A percentile compares a stretch with the other conserved stretches of the same genome.
phyloP scores from a whole-genome alignment of 139 green algal genomes.

The Desmodesmus armatus region DNA sequence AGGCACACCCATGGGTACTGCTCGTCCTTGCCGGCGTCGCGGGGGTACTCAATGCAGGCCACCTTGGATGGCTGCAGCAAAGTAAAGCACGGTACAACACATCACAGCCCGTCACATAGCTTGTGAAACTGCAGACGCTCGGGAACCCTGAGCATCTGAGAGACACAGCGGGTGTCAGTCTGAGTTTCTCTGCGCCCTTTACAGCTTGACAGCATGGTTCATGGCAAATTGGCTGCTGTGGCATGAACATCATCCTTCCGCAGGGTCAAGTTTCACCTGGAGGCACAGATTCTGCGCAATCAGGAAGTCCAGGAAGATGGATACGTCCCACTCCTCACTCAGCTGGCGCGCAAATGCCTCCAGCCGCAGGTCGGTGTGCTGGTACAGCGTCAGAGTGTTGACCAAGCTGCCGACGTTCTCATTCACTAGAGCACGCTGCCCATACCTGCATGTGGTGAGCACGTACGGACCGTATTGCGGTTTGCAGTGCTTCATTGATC shows the following conservation, averaged over 20 bases:
- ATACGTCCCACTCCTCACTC: constrained; percentile 65
- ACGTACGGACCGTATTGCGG: no score
- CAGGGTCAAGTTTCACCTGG: constrained; percentile 54
- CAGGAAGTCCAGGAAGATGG: constrained; percentile 61
- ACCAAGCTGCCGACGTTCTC: constrained; percentile 63
- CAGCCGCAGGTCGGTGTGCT: constrained; percentile 51
- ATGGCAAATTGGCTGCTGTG: no score
- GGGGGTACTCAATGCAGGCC: constrained; percentile 65
- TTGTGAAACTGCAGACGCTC: no score
- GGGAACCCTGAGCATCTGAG: no score
- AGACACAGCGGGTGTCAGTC: no score
- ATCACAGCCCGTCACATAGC: not conserved
- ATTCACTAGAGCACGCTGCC: constrained; percentile 58
- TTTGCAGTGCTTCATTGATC: no score
- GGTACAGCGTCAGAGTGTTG: constrained; percentile 62
- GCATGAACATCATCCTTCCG: no score
- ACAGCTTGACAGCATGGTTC: no score
- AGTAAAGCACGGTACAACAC: no score
- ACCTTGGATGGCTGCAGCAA: constrained; percentile 51
- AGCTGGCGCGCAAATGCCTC: constrained; percentile 63
- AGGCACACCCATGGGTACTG: constrained; percentile 55
- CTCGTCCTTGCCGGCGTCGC: constrained; percentile 53
- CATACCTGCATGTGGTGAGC: constrained; percentile 41
- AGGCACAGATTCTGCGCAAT: constrained; percentile 46
- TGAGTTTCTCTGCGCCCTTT: no score